phyloP scores from a whole-genome alignment of 2,329 filamentous ascomycete species.

The Penicillium sp. region DNA sequence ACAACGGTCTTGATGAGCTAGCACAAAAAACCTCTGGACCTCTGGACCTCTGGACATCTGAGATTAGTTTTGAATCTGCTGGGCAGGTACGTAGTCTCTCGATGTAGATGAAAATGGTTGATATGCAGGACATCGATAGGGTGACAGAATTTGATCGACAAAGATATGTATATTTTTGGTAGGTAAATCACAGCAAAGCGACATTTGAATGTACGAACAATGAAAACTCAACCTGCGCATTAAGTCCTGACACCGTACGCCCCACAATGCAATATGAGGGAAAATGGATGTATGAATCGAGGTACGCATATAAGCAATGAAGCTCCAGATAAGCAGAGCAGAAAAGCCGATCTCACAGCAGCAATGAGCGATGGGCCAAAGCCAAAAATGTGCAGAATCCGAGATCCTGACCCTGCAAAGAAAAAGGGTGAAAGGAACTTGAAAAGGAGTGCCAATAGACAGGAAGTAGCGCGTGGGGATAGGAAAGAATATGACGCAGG shows the following conservation, averaged over 20 bases:
- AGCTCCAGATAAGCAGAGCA: background rate
- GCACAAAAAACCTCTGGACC: no score
- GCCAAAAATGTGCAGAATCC: background rate
- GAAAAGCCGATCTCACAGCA: background rate
- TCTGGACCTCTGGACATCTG: no score
- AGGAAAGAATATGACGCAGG: background rate
- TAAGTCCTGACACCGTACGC: background rate
- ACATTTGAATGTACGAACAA: background rate
- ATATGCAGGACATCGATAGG: no score
- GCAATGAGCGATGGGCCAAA: background rate
- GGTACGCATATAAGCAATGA: background rate
- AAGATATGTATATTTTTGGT: background rate
- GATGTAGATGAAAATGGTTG: no score
- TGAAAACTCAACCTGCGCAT: background rate
- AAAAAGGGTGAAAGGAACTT: background rate
- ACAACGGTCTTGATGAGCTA: no score
- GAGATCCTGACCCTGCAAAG: background rate
- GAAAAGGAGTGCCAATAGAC: background rate
- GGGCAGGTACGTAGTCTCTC: no score
- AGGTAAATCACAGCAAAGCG: no score
- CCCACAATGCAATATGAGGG: background rate
- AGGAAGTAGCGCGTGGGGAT: background rate
- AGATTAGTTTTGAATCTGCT: no score
- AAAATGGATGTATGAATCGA: background rate
- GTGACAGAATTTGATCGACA: background rate